These are phyloP conservation scores for Draba incana DNA, from an alignment of 345 rosid genomes.

Conservation along the genomic window DNA sequence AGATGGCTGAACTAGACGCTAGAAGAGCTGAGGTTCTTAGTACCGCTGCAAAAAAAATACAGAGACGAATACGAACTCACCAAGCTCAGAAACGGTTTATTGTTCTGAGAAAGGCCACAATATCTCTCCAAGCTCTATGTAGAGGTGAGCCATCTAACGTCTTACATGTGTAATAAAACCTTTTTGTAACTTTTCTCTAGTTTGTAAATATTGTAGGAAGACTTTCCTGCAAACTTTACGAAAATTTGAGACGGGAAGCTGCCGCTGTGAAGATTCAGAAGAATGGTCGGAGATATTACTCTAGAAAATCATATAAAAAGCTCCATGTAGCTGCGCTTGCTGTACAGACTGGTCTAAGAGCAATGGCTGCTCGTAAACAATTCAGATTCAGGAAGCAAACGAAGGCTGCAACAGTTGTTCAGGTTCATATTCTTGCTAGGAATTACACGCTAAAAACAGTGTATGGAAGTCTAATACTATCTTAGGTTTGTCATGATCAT, in stretches of 20 bases:
- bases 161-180: not conserved
- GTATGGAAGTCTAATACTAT: not conserved
- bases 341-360: slow-evolving; percentile 69
- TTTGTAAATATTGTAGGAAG: slow-evolving; percentile 50
- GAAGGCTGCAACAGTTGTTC: slow-evolving; percentile 68
- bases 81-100: slow-evolving; percentile 69
- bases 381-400: slow-evolving; percentile 63
- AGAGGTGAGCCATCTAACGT: slow-evolving; percentile 57
- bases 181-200: slow-evolving; percentile 11
- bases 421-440: slow-evolving; percentile 44
- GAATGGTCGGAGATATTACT: slow-evolving; percentile 51
- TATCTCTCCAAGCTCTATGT: slow-evolving; percentile 62
- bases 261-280: slow-evolving; percentile 78
- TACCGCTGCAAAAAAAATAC: slow-evolving; percentile 82
- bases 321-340: slow-evolving; percentile 55
- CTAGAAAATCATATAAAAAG: slow-evolving; percentile 57
- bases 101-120: slow-evolving; percentile 63
- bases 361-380: slow-evolving; percentile 68
- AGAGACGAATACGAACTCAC: slow-evolving; percentile 73
- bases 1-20: slow-evolving; percentile 98
- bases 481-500: slow-evolving; percentile 17
- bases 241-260: slow-evolving; percentile 54
- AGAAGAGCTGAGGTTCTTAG: slow-evolving; percentile 79
- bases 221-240: slow-evolving; percentile 60
- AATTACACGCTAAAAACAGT: not conserved